These are phyloP conservation scores for Cladosporium austrohemisphaericum DNA, from an alignment of 2,329 filamentous ascomycete species.

Conservation along the genomic window DNA sequence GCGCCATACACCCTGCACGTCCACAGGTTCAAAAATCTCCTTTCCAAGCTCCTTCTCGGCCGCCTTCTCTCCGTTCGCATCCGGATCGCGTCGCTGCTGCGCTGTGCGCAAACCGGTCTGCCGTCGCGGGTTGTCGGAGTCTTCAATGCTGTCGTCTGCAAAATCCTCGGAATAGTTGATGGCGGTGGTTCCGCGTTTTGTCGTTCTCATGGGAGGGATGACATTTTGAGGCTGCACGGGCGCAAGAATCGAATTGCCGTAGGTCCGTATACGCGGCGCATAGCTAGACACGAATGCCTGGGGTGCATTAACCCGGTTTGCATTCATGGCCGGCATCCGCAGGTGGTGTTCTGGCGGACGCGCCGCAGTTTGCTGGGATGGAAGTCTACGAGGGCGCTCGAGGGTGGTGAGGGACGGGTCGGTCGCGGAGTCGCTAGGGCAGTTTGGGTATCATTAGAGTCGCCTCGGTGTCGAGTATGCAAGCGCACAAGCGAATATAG, in stretches of 20 bases:
- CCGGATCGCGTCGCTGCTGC: constrained; percentile 64
- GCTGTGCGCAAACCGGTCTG: constrained; percentile 80
- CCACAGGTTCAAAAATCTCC: constrained; percentile 72
- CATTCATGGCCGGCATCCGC: constrained; percentile 20
- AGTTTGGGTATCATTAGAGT: constrained; percentile 24
- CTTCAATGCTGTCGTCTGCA: constrained; percentile 78
- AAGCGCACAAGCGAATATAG: background rate
- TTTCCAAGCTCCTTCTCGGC: constrained; percentile 72
- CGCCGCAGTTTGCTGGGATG: constrained; percentile 5
- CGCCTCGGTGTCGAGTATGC: constrained; percentile 18
- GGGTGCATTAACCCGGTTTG: constrained; percentile 52
- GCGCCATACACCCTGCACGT: constrained; percentile 85
- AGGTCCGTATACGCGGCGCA: constrained; percentile 82
- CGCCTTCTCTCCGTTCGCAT: constrained; percentile 56
- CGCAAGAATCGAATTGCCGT: constrained; percentile 86
- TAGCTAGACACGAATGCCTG: constrained; percentile 90
- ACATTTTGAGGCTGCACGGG: constrained; percentile 72
- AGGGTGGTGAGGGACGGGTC: background rate
- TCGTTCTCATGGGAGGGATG: constrained; percentile 71
- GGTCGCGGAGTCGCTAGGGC: constrained; percentile 8
- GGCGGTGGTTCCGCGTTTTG: constrained; percentile 91
- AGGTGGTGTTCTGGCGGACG: background rate
- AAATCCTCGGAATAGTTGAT: constrained; percentile 98
- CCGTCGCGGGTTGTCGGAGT: constrained; percentile 63
- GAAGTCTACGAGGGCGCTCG: background rate